Evolutionary conservation across 805 yeast species (phyloP).

Genomic region (Yamadazyma tumulicola): DNA sequence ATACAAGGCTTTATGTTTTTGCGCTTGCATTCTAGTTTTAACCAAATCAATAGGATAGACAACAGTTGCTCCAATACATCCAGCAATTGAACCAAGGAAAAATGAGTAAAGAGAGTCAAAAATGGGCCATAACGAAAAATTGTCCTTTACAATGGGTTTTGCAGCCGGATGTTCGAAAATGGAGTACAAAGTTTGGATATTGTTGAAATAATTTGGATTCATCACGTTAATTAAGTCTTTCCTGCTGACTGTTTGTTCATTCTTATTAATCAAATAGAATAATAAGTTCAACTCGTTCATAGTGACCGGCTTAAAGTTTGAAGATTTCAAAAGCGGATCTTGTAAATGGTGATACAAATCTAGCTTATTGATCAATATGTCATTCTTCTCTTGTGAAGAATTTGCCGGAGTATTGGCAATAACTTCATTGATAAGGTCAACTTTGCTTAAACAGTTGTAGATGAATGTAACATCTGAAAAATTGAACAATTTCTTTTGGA

Average conservation of each 20-base stretch:
- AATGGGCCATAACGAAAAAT: slow-evolving; percentile 44
- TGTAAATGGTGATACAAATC: slow-evolving; percentile 41
- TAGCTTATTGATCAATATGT: slow-evolving; percentile 37
- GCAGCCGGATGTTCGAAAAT: slow-evolving; percentile 42
- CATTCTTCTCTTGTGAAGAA: slow-evolving; percentile 32
- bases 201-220: slow-evolving; percentile 52
- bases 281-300: slow-evolving; percentile 38
- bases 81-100: slow-evolving; percentile 89
- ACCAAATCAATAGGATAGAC: slow-evolving; percentile 96
- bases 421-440: slow-evolving; percentile 44
- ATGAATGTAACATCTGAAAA: slow-evolving; percentile 38
- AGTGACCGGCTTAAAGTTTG: slow-evolving; percentile 41
- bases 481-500: slow-evolving; percentile 28
- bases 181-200: slow-evolving; percentile 29
- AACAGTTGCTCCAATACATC: slow-evolving; percentile 96
- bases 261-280: slow-evolving; percentile 36
- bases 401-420: slow-evolving; percentile 46
- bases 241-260: slow-evolving; percentile 38
- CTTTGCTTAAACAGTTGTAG: slow-evolving; percentile 37
- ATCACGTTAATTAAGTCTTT: slow-evolving; percentile 44
- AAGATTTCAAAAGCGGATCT: slow-evolving; percentile 40
- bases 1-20: slow-evolving; percentile 67
- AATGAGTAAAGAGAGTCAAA: slow-evolving; percentile 82
- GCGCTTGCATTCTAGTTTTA: slow-evolving; percentile 97
- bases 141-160: slow-evolving; percentile 31